These are phyloP conservation scores for Schizophyllum amplum DNA, from an alignment of 1,284 basidiomycete genomes.

Conservation along the genomic window DNA sequence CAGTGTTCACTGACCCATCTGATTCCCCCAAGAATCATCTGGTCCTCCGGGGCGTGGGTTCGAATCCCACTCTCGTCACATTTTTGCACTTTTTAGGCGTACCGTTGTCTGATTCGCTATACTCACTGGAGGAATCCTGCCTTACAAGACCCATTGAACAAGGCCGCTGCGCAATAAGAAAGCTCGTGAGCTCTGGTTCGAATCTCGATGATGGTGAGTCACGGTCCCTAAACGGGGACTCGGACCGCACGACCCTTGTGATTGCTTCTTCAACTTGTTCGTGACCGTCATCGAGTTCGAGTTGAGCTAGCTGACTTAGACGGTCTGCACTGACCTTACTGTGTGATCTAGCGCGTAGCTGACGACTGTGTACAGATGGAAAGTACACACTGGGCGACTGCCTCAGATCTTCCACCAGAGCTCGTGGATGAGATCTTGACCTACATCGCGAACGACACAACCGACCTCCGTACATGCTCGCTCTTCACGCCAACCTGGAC, in stretches of 20 bases:
- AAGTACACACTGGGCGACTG: background rate
- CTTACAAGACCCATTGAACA: too few species aligned
- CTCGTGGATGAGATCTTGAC: background rate
- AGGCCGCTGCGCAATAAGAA: too few species aligned
- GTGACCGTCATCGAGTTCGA: background rate
- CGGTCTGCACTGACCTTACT: too few species aligned
- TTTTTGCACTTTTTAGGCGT: background rate
- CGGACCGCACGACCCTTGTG: too few species aligned
- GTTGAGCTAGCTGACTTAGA: too few species aligned
- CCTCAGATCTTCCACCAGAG: background rate
- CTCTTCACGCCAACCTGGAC: background rate
- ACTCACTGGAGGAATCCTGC: too few species aligned
- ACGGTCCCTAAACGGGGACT: background rate
- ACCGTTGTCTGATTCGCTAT: too few species aligned
- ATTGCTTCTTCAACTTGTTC: background rate
- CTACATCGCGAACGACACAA: background rate
- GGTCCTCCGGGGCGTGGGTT: constrained; percentile 61
- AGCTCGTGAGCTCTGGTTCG: too few species aligned
- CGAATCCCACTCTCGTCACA: constrained; percentile 59
- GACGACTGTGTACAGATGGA: background rate
- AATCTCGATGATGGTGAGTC: too few species aligned
- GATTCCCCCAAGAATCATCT: constrained; percentile 23
- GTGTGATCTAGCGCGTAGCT: too few species aligned
- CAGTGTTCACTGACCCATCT: background rate
- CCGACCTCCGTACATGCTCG: background rate